Percentiles rank a stretch among this genome's conserved stretches.
phyloP scores from a whole-genome alignment of 768 basidiomycete genomes.

The Termitomyces sp. region DNA sequence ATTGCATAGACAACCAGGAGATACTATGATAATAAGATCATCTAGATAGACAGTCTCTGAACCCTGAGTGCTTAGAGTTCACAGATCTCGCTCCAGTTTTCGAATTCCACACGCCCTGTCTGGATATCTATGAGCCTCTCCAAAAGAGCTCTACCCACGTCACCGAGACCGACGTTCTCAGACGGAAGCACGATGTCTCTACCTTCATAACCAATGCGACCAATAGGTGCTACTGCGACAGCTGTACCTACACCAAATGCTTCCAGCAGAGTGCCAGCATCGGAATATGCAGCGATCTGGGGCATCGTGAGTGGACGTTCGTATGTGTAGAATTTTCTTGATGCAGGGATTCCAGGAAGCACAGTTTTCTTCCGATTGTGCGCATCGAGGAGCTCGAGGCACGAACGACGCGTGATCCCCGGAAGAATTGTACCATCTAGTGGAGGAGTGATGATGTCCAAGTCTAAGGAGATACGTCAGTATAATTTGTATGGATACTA shows the following conservation, averaged over 20 bases:
- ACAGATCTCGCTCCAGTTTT: constrained; percentile 56
- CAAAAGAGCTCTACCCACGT: constrained; percentile 60
- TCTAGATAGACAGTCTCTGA: background rate
- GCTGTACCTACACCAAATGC: constrained; percentile 78
- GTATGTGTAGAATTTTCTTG: constrained; percentile 33
- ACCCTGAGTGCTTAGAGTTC: background rate
- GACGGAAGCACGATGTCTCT: constrained; percentile 44
- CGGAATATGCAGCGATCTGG: constrained; percentile 41
- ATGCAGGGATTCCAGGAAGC: constrained; percentile 35
- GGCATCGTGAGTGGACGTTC: constrained; percentile 58
- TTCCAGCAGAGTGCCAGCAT: constrained; percentile 59
- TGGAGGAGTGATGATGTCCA: constrained; percentile 78
- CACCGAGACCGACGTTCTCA: constrained; percentile 38
- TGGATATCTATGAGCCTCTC: constrained; percentile 65
- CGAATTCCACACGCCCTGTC: constrained; percentile 55
- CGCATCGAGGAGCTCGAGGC: constrained; percentile 55
- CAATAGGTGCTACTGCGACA: constrained; percentile 59
- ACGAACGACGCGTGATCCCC: constrained; percentile 83
- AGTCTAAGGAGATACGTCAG: constrained; percentile 27
- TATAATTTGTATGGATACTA: background rate
- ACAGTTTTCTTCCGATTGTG: constrained; percentile 44
- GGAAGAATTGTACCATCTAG: constrained; percentile 86
- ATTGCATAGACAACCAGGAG: background rate
- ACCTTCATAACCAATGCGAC: constrained; percentile 47
- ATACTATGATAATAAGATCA: background rate